phyloP scores from a whole-genome alignment of 352 stramenopile genomes.

The Thalassiosira pacifica region DNA sequence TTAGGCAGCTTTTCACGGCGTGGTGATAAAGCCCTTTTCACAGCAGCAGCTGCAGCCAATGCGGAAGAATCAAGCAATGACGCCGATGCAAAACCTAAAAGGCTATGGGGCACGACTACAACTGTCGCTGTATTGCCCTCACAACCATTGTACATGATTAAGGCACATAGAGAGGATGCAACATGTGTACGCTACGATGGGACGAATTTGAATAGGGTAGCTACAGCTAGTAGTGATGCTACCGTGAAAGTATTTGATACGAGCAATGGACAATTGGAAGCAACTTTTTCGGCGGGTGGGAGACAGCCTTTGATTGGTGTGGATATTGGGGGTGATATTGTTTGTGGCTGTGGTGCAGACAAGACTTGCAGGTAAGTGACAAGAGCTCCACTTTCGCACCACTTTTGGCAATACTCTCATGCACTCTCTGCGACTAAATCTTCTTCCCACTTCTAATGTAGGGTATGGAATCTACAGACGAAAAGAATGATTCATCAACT shows the following conservation, averaged over 20 bases:
- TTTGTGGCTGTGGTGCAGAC: constrained; percentile 77
- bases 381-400: neutral
- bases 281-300: constrained; percentile 69
- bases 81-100: constrained; percentile 27
- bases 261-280: constrained; percentile 68
- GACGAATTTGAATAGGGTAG: constrained; percentile 73
- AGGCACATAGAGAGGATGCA: constrained; percentile 75
- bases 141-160: constrained; percentile 69
- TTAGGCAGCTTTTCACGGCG: constrained; percentile 26
- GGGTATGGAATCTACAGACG: constrained; percentile 82
- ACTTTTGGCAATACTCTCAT: neutral
- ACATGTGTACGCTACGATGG: constrained; percentile 79
- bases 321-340: constrained; percentile 78
- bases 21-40: constrained; percentile 16
- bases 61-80: constrained; percentile 1
- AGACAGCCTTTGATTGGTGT: constrained; percentile 75
- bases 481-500: constrained; percentile 86
- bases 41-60: constrained; percentile 3
- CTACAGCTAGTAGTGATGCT: constrained; percentile 75
- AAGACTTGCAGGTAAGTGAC: constrained; percentile 71
- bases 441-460: constrained; percentile 11
- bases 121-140: constrained; percentile 69
- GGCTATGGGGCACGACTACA: constrained; percentile 53
- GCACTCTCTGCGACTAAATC: neutral
- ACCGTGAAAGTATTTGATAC: constrained; percentile 83